A percentile compares a stretch with the other conserved stretches of the same genome.
phyloP scores from a whole-genome alignment of 2,329 filamentous ascomycete genomes.

The Penicillium sp. region DNA sequence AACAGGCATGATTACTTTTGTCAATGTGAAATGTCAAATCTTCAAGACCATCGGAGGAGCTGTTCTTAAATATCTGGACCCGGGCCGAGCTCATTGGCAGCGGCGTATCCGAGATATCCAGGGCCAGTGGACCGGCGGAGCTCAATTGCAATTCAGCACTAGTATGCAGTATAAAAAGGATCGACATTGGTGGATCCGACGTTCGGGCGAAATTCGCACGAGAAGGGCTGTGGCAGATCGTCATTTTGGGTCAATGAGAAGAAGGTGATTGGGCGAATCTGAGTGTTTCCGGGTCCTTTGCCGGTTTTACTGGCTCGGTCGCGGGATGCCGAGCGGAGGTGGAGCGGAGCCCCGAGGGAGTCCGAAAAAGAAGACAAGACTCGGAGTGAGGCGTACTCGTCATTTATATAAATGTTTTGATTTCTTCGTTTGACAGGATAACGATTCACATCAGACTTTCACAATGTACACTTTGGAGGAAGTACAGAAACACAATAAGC shows the following conservation, averaged over 20 bases:
- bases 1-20: slow-evolving; percentile 8
- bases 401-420: neutral
- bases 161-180: neutral
- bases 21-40: neutral
- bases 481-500: slow-evolving; percentile 48
- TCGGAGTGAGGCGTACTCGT: too few species aligned
- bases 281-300: neutral
- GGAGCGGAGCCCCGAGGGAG: neutral
- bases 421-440: too few species aligned
- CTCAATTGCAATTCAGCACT: neutral
- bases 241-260: neutral
- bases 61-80: neutral
- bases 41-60: neutral
- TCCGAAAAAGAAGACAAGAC: neutral
- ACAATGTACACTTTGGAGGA: slow-evolving; percentile 21
- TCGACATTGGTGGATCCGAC: neutral
- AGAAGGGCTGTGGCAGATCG: neutral
- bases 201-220: neutral
- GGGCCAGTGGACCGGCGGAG: neutral
- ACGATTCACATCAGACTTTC: neutral
- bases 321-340: too few species aligned
- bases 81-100: neutral
- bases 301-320: neutral
- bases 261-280: neutral
- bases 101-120: neutral